Percentiles rank a stretch among this genome's conserved stretches.
phyloP scores from a whole-genome alignment of 768 basidiomycete genomes.

The Trametes gibbosa region DNA sequence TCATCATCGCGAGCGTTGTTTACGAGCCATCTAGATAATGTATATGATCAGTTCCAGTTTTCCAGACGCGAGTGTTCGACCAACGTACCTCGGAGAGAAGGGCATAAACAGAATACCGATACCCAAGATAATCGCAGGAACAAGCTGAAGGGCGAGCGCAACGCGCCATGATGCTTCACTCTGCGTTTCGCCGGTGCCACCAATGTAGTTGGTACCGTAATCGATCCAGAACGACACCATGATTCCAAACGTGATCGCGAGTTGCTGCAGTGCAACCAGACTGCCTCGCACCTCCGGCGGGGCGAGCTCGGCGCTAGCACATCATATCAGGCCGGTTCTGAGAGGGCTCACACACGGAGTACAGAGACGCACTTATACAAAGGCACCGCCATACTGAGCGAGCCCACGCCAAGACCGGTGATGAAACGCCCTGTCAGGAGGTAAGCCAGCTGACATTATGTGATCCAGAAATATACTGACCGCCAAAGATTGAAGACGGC shows the following conservation, averaged over 20 bases:
- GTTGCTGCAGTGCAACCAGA: slow-evolving; percentile 77
- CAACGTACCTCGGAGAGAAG: slow-evolving; percentile 63
- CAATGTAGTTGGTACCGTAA: slow-evolving; percentile 65
- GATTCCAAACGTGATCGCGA: slow-evolving; percentile 80
- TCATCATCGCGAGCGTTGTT: slow-evolving; percentile 76
- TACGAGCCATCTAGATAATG: slow-evolving; percentile 61
- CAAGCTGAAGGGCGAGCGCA: slow-evolving; percentile 70
- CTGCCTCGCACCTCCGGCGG: slow-evolving; percentile 82
- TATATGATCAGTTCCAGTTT: neutral
- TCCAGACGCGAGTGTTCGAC: neutral
- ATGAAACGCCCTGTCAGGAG: slow-evolving; percentile 57
- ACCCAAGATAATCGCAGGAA: slow-evolving; percentile 70
- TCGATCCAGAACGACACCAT: slow-evolving; percentile 57
- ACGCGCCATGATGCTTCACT: slow-evolving; percentile 73
- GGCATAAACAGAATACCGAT: slow-evolving; percentile 75
- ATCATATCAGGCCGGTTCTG: neutral
- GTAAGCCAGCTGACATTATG: neutral
- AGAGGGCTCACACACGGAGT: neutral
- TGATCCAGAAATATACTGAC: slow-evolving; percentile 19
- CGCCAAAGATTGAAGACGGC: slow-evolving; percentile 67
- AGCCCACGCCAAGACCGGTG: slow-evolving; percentile 79
- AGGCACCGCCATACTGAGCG: slow-evolving; percentile 80
- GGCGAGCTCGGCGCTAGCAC: slow-evolving; percentile 49
- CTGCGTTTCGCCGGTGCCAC: slow-evolving; percentile 55
- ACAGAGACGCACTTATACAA: slow-evolving; percentile 53